These are phyloP conservation scores for Globisporangium camurandrum DNA, from an alignment of 352 stramenopile species.

Conservation along the genomic window DNA sequence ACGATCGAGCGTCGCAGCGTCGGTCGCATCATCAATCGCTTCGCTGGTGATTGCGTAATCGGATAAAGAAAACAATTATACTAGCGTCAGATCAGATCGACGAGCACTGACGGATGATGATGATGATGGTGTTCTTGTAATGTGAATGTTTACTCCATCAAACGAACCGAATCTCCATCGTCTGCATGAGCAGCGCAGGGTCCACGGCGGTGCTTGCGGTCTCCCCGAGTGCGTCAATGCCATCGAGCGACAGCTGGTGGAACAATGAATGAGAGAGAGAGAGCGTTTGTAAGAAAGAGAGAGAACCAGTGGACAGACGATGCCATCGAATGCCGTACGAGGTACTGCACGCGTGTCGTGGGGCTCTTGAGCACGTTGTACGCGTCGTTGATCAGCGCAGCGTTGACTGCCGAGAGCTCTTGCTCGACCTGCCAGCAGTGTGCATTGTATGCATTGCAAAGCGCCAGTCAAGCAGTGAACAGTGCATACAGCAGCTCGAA, in stretches of 20 bases:
- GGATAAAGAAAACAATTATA: not conserved
- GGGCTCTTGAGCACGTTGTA: constrained; percentile 87
- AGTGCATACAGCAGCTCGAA: not conserved
- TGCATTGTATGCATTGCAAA: not conserved
- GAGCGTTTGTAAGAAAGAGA: not conserved
- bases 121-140: not conserved
- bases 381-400: constrained; percentile 74
- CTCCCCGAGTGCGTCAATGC: constrained; percentile 75
- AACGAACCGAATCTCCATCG: constrained; percentile 75
- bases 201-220: constrained; percentile 70
- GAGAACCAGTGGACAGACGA: not conserved
- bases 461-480: not conserved
- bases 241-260: constrained; percentile 61
- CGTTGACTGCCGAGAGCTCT: constrained; percentile 70
- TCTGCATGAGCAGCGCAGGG: constrained; percentile 70
- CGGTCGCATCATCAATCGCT: constrained; percentile 51
- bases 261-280: too few species aligned
- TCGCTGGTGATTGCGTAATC: constrained; percentile 28
- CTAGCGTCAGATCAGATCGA: too few species aligned
- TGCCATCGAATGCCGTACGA: constrained; percentile 26
- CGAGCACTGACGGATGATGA: not conserved
- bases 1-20: constrained; percentile 38
- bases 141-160: not conserved
- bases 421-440: constrained; percentile 54
- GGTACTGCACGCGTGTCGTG: constrained; percentile 77